Evolutionary conservation across 2,329 filamentous ascomycete genomes (phyloP), one percentile per base, ranked within the genome.

Genomic region (Sporothrix schenckii): DNA sequence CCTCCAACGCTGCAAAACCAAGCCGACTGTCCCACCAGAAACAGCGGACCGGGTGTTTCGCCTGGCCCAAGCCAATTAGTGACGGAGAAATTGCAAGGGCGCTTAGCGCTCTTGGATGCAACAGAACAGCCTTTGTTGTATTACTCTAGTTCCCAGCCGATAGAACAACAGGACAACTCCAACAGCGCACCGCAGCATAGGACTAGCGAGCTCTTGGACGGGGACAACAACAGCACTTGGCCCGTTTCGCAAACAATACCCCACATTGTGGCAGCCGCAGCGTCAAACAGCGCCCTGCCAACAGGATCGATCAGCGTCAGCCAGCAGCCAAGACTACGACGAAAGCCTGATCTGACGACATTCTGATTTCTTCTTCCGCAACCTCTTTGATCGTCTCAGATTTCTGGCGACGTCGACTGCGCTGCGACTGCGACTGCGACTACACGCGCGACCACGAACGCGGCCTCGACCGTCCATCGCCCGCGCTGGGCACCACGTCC

Each of bases 191-290:
- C 54, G 6, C 27, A 44, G 30, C 13, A 21, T 1, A 41, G 19
- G 30, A 21, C 56, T 16, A 9, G 9, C 24, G 19, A 30, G 14
- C 41, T 50, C 4, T 50, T 19, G 21, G 41, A 44, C 11, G 53
- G 21, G n/a, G 39, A 47, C 41, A 21, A 65, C 41, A 66, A 30
- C 27, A 24, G n/a, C 44, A 30, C 21, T 61, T 34, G 27, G 27
- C 27, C 47, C 63, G 44, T 70, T 67, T 68, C 63, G 54, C 53
- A 68, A 47, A 49, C 63, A 66, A 66, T 70, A 71, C 69, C 69
- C 69, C 69, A 71, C 69, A 71, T 68, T 71, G 65, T 66, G 66
- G 65, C 69, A 41, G 58, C 69, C 63, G 54, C 69, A 70, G 63
- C 54, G 49, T 47, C 49, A 53, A 56, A 61, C 11, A 34, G 47